Conservation (phyloP, 2,329 filamentous ascomycete species). For the Xylaria sp. region DNA sequence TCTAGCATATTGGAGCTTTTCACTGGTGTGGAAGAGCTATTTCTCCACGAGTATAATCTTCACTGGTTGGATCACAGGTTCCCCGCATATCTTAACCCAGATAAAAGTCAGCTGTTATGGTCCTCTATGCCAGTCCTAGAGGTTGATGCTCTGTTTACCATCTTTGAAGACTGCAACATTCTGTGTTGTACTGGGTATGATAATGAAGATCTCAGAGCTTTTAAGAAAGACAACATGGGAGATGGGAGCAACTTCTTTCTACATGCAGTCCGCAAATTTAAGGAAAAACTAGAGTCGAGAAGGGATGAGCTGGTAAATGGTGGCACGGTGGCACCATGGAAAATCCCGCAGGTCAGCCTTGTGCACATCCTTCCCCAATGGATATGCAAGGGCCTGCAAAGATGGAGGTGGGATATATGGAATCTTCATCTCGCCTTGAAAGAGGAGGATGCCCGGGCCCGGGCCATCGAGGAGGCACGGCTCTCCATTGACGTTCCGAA, state of each 20-base stretch:
- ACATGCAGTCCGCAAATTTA: constrained; percentile 14
- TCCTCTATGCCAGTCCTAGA: constrained; percentile 17
- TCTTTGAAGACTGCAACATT: not conserved
- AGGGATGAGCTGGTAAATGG: constrained; percentile 14
- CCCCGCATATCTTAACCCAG: not conserved
- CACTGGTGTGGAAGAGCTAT: constrained; percentile 28
- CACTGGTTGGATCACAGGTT: not conserved
- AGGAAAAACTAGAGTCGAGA: not conserved
- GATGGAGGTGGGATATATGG: constrained; percentile 25
- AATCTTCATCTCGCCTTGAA: not conserved
- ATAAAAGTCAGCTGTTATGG: constrained; percentile 15
- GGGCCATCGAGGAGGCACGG: constrained; percentile 22
- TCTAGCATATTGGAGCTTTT: constrained; percentile 27
- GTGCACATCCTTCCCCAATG: constrained; percentile 25
- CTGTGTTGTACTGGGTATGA: constrained; percentile 10
- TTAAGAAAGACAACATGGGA: constrained; percentile 25
- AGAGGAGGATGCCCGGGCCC: not conserved
- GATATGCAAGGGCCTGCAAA: constrained; percentile 13
- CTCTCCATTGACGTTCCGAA: constrained; percentile 28
- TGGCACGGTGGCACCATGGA: constrained; percentile 11
- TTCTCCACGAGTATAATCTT: constrained; percentile 13
- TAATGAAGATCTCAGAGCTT: constrained; percentile 1
- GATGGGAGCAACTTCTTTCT: constrained; percentile 26
- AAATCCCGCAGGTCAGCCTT: constrained; percentile 24
- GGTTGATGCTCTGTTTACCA: constrained; percentile 6